Evolutionary conservation across 2,329 filamentous ascomycete species (phyloP).

Genomic region (Cordyceps fumosorosea): DNA sequence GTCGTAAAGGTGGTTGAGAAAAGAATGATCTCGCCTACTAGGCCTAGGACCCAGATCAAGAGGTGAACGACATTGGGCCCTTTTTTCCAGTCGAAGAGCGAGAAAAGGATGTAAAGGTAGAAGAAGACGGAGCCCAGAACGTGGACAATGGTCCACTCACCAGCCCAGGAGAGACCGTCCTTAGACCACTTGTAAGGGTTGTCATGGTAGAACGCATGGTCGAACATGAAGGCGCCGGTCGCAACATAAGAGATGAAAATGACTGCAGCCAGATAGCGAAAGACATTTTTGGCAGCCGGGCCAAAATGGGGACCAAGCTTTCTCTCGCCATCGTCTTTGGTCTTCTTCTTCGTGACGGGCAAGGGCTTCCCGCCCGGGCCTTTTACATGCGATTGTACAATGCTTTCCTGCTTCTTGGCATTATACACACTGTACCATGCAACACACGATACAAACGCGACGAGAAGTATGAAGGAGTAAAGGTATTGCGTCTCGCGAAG

Average conservation of each 20-base stretch:
- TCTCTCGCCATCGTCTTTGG: slow-evolving; percentile 40
- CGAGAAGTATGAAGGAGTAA: slow-evolving; percentile 46
- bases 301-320: slow-evolving; percentile 51
- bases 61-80: slow-evolving; percentile 77
- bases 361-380: slow-evolving; percentile 89
- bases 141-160: slow-evolving; percentile 73
- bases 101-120: slow-evolving; percentile 78
- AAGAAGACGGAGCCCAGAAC: slow-evolving; percentile 79
- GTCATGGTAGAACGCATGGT: slow-evolving; percentile 57
- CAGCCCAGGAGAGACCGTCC: slow-evolving; percentile 61
- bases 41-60: slow-evolving; percentile 66
- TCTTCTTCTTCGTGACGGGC: slow-evolving; percentile 56
- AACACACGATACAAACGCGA: slow-evolving; percentile 44
- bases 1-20: slow-evolving; percentile 61
- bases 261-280: slow-evolving; percentile 67
- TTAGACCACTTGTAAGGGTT: slow-evolving; percentile 32
- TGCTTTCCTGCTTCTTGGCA: slow-evolving; percentile 42
- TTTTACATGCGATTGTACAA: slow-evolving; percentile 43
- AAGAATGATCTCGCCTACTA: slow-evolving; percentile 68
- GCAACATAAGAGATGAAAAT: slow-evolving; percentile 69
- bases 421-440: slow-evolving; percentile 47
- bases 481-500: slow-evolving; percentile 42
- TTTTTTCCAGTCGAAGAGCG: slow-evolving; percentile 74
- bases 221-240: slow-evolving; percentile 66
- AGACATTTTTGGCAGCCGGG: slow-evolving; percentile 60